phyloP scores from a whole-genome alignment of 2,329 filamentous ascomycete genomes.

The Aspergillus ruber region DNA sequence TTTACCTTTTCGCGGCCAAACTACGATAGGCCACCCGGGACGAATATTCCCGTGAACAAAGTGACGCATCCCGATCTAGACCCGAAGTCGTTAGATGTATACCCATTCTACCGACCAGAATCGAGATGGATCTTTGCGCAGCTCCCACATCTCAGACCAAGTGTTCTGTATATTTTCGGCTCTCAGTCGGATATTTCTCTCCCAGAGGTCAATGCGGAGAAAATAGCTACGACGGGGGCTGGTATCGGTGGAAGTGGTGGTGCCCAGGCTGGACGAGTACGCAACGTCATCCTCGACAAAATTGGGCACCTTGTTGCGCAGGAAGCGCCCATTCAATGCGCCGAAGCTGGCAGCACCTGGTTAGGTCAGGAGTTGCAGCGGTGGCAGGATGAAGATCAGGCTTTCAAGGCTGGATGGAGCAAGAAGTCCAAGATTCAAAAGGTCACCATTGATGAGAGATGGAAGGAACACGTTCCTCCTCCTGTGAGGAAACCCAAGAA shows the following conservation, averaged over 20 bases:
- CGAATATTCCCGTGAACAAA: conserved; percentile 30
- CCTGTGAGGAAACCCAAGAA: conserved; percentile 24
- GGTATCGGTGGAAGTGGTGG: conserved; percentile 38
- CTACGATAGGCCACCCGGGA: conserved; percentile 53
- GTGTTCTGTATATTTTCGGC: conserved; percentile 41
- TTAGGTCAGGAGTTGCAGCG: conserved; percentile 50
- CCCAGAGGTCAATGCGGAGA: conserved; percentile 34
- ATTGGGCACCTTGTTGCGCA: conserved; percentile 78
- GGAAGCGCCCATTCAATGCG: conserved; percentile 65
- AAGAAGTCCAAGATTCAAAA: conserved; percentile 48
- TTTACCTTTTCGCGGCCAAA: conserved; percentile 45
- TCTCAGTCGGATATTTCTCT: conserved; percentile 37
- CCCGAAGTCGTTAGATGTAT: conserved; percentile 19
- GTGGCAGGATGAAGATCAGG: conserved; percentile 53
- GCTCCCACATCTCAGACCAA: conserved; percentile 40
- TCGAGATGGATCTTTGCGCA: conserved; percentile 31
- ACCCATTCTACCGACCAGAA: conserved; percentile 42
- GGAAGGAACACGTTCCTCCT: conserved; percentile 36
- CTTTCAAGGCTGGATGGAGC: conserved; percentile 51
- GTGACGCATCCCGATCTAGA: conserved; percentile 43
- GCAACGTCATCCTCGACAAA: conserved; percentile 56
- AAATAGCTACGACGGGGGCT: conserved; percentile 35
- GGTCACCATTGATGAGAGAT: conserved; percentile 51
- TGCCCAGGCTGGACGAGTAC: conserved; percentile 64
- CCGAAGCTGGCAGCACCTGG: conserved; percentile 53